phyloP scores from a whole-genome alignment of 257 asterid species.

The Salvia hispanica region DNA sequence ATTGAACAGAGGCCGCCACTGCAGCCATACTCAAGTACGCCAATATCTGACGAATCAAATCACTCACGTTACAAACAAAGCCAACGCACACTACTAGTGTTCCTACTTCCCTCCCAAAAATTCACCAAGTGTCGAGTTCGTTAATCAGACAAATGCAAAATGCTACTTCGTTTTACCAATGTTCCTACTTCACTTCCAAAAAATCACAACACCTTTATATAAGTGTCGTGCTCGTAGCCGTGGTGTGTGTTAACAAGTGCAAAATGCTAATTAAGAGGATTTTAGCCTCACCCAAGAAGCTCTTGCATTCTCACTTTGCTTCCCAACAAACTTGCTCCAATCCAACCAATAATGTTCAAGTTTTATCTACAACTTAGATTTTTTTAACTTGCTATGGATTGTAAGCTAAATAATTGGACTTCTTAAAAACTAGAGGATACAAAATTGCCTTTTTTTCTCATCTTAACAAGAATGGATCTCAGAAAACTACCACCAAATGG shows the following conservation, averaged over 20 bases:
- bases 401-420: background rate
- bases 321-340: background rate
- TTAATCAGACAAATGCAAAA: background rate
- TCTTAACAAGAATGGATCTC: too few relatives aligned
- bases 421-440: slow-evolving; percentile 12
- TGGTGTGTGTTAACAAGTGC: background rate
- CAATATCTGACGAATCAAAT: slow-evolving; percentile 36
- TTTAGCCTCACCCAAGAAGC: background rate
- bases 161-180: too few relatives aligned
- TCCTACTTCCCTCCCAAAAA: background rate
- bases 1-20: slow-evolving; percentile 70
- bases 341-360: background rate
- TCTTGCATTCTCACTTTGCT: background rate
- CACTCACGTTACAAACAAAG: background rate
- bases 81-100: background rate
- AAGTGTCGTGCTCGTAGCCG: background rate
- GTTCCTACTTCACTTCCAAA: too few relatives aligned
- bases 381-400: background rate
- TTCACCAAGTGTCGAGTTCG: too few relatives aligned
- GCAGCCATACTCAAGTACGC: slow-evolving; percentile 78
- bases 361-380: background rate
- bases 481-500: background rate
- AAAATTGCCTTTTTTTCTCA: too few relatives aligned
- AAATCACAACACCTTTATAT: too few relatives aligned
- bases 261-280: background rate